phyloP scores from a whole-genome alignment of 139 green algal species.

The Tetratostichococcus sp. region DNA sequence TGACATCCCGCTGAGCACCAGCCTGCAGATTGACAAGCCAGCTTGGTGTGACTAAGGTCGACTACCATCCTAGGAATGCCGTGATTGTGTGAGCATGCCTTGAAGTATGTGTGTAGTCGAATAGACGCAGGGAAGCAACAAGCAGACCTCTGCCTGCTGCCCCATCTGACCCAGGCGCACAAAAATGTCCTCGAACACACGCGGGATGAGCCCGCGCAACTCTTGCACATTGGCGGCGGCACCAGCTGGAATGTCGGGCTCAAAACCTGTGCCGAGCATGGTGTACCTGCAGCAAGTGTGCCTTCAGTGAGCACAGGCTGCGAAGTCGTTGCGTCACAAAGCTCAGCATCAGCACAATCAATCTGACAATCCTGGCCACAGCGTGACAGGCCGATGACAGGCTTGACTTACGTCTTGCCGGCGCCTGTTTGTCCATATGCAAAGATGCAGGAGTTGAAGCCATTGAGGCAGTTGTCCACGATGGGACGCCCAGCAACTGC shows the following conservation, averaged over 20 bases:
- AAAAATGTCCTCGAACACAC: constrained; percentile 84
- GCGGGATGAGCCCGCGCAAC: constrained; percentile 66
- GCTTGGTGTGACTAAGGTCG: too few relatives aligned
- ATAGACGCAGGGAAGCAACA: too few relatives aligned
- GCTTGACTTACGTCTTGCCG: constrained; percentile 58
- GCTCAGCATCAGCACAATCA: too few relatives aligned
- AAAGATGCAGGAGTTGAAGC: constrained; percentile 53
- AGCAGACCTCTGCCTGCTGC: constrained; percentile 23
- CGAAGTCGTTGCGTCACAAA: too few relatives aligned
- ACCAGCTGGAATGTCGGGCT: neutral
- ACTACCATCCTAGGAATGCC: too few relatives aligned
- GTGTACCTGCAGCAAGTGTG: neutral
- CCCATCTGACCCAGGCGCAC: constrained; percentile 49
- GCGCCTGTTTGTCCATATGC: constrained; percentile 69
- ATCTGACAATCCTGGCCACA: too few relatives aligned
- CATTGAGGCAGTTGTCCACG: constrained; percentile 46
- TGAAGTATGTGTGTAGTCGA: too few relatives aligned
- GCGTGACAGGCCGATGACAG: too few relatives aligned
- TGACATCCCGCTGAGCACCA: constrained; percentile 1
- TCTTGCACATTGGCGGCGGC: neutral
- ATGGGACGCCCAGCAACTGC: constrained; percentile 43
- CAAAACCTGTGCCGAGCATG: neutral
- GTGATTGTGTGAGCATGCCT: too few relatives aligned
- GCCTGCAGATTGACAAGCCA: neutral
- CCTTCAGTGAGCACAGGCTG: neutral